Evolutionary conservation across 1,284 basidiomycete genomes (phyloP).

Genomic region (Trichosporon asahii): DNA sequence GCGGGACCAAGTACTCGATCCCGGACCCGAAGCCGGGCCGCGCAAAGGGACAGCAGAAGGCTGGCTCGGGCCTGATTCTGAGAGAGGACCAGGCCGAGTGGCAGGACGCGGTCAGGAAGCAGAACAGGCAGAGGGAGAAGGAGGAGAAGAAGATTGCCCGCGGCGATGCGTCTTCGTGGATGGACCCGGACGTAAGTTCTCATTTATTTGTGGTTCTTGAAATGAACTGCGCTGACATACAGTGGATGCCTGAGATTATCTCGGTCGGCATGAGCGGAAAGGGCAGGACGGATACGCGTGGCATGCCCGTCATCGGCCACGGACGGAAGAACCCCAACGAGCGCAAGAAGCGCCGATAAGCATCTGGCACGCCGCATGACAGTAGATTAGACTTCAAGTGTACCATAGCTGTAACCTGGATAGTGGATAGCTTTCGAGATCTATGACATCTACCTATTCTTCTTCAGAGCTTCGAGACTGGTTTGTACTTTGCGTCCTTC

Average conservation of each 20-base stretch:
- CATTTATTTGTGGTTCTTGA: too few species aligned
- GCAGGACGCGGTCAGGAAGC: slow-evolving; percentile 71
- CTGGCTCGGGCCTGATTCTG: slow-evolving; percentile 65
- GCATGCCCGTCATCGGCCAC: slow-evolving; percentile 76
- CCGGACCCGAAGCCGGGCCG: slow-evolving; percentile 86
- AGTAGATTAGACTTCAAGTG: not conserved
- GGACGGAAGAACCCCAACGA: slow-evolving; percentile 85
- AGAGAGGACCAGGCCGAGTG: slow-evolving; percentile 88
- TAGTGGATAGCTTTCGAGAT: not conserved
- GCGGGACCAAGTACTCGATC: slow-evolving; percentile 91
- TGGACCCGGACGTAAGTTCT: slow-evolving; percentile 96
- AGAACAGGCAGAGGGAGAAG: slow-evolving; percentile 66
- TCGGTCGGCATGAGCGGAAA: slow-evolving; percentile 70
- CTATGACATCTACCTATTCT: not conserved
- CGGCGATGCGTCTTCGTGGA: slow-evolving; percentile 63
- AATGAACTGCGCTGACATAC: too few species aligned
- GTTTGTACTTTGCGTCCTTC: slow-evolving; percentile 9
- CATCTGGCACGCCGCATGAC: not conserved
- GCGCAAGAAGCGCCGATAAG: slow-evolving; percentile 47
- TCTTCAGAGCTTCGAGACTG: not conserved
- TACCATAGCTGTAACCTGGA: slow-evolving; percentile 3
- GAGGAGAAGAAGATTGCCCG: slow-evolving; percentile 72
- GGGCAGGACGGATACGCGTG: slow-evolving; percentile 60
- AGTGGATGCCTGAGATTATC: slow-evolving; percentile 86
- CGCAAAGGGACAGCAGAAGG: slow-evolving; percentile 76